Base-by-base conservation (phyloP, 2,329 filamentous ascomycete genomes). In the Raffaelea ambrosiae region DNA sequence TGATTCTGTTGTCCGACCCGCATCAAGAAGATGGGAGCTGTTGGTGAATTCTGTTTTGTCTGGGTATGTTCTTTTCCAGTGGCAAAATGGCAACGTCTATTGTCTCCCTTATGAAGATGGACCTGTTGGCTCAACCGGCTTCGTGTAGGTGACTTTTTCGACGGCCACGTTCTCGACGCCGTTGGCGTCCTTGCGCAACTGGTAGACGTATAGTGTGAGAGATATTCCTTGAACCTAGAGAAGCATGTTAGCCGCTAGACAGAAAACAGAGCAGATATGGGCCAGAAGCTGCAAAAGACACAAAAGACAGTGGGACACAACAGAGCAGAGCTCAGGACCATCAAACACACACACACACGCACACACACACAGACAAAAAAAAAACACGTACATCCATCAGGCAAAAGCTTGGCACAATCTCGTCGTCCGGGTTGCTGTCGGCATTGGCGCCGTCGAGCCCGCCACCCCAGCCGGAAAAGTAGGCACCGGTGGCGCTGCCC, bases 351-450 rank as follows among this genome's bases (percentile, higher is more conserved):
- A n/a, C n/a, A n/a, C n/a, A n/a, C n/a, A n/a, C n/a, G n/a, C n/a
- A n/a, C n/a, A n/a, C n/a, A n/a, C n/a, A n/a, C n/a, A n/a, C n/a
- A n/a, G n/a, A n/a, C n/a, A n/a, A n/a, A n/a, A n/a, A n/a, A n/a
- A n/a, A n/a, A n/a, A n/a, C n/a, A n/a, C 88, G 72, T 66, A 96
- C 90, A 77, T 97, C 91, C 91, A 97, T 96, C 65, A 97, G 69
- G 61, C 93, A 95, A 67, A 97, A 96, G 63, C 89, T 95, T 22
- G 91, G 91, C 48, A 83, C 83, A 21, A 87, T 86, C 48, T 91
- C 86, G 61, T 86, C 80, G n/a, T 68, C 73, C 19, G 76, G 63
- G 88, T 95, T 38, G 90, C 89, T 49, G 82, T 83, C 19, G 85
- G 72, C 14, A 14, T 16, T 38, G 8, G 13, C 7, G 8, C 35